Evolutionary conservation across 2,329 filamentous ascomycete genomes (phyloP).

Genomic region (Talaromyces piceae): DNA sequence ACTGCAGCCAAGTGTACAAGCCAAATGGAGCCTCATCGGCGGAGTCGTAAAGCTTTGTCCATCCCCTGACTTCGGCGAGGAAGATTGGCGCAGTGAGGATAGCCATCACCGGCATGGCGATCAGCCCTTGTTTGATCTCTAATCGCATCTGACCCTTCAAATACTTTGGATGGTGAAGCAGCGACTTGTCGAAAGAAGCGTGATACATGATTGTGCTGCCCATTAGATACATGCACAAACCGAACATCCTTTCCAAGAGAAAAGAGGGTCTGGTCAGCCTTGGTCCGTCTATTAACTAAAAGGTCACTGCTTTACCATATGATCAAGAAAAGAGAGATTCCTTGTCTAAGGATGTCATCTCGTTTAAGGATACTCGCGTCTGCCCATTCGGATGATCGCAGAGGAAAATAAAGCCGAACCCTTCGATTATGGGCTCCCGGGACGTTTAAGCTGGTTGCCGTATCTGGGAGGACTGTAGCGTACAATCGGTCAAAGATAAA

Average conservation of each 20-base stretch:
- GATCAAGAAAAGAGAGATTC: slow-evolving; percentile 23
- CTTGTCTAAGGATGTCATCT: slow-evolving; percentile 22
- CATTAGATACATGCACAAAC: neutral
- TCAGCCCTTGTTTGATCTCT: slow-evolving; percentile 66
- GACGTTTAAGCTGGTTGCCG: neutral
- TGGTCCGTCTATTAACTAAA: neutral
- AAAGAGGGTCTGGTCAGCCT: slow-evolving; percentile 9
- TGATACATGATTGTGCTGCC: slow-evolving; percentile 55
- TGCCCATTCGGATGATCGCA: slow-evolving; percentile 21
- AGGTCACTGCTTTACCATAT: slow-evolving; percentile 16
- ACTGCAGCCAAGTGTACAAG: slow-evolving; percentile 67
- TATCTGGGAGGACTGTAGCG: slow-evolving; percentile 12
- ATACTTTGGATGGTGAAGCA: slow-evolving; percentile 73
- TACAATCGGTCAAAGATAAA: slow-evolving; percentile 17
- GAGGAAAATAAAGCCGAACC: slow-evolving; percentile 19
- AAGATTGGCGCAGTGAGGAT: slow-evolving; percentile 67
- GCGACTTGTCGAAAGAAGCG: slow-evolving; percentile 76
- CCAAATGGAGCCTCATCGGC: slow-evolving; percentile 55
- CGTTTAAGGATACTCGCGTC: slow-evolving; percentile 23
- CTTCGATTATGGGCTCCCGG: slow-evolving; percentile 18
- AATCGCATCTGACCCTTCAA: slow-evolving; percentile 75
- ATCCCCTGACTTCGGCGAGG: slow-evolving; percentile 65
- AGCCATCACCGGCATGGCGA: slow-evolving; percentile 66
- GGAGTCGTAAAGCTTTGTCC: slow-evolving; percentile 69
- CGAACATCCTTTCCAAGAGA: slow-evolving; percentile 13